Conservation (phyloP, 2,329 filamentous ascomycete genomes). For the Neonectria ditissima region DNA sequence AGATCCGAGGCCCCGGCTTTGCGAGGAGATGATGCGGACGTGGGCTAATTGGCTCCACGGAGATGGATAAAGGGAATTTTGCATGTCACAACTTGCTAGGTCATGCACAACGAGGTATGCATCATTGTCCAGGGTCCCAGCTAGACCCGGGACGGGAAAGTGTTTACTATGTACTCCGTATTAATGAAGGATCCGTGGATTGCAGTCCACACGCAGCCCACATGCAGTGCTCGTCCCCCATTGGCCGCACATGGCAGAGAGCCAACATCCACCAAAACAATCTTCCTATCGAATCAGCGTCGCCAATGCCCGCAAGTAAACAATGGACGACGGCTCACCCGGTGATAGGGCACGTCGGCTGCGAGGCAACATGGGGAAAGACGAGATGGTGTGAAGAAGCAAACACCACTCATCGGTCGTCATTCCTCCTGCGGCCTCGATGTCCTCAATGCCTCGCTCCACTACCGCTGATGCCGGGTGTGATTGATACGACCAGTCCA, state of each 20-base stretch:
- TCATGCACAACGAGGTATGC: slow-evolving; percentile 16
- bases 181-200: neutral
- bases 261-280: neutral
- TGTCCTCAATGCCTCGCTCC: slow-evolving; percentile 14
- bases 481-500: slow-evolving; percentile 34
- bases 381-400: slow-evolving; percentile 11
- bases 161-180: too few species aligned
- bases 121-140: neutral
- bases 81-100: slow-evolving; percentile 29
- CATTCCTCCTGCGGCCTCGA: slow-evolving; percentile 14
- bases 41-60: slow-evolving; percentile 26
- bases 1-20: slow-evolving; percentile 34
- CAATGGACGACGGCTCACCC: slow-evolving; percentile 14
- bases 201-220: neutral
- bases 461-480: slow-evolving; percentile 8
- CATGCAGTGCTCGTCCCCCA: neutral
- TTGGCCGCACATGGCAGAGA: slow-evolving; percentile 6
- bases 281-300: slow-evolving; percentile 15
- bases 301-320: slow-evolving; percentile 14
- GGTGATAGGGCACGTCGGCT: slow-evolving; percentile 9
- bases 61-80: slow-evolving; percentile 26
- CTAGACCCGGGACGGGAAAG: neutral
- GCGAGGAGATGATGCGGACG: slow-evolving; percentile 28
- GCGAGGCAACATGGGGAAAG: neutral
- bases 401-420: neutral